These are phyloP conservation scores for Termitomyces sp. DNA, from an alignment of 768 basidiomycete species.

Conservation along the genomic window DNA sequence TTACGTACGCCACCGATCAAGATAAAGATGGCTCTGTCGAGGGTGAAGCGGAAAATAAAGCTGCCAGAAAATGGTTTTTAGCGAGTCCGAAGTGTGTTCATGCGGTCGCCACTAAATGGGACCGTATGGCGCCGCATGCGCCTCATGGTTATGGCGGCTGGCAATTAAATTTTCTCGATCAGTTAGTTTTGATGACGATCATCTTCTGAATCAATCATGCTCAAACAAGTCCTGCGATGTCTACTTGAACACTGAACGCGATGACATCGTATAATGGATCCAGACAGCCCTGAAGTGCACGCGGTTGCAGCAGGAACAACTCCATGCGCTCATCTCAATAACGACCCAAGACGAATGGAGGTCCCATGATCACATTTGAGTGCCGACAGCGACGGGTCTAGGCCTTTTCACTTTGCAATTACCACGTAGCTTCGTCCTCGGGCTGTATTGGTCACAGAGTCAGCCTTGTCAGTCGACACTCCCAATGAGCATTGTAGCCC, in stretches of 20 bases:
- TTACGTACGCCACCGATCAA: neutral
- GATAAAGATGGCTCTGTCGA: neutral
- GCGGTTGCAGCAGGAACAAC: too few species aligned
- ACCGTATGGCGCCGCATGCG: neutral
- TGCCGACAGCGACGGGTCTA: neutral
- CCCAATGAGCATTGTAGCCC: too few species aligned
- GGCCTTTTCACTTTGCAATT: slow-evolving; percentile 18
- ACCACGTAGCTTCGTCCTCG: slow-evolving; percentile 13
- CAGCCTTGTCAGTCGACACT: too few species aligned
- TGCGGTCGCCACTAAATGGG: neutral
- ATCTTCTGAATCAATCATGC: neutral
- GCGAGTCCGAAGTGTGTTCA: neutral
- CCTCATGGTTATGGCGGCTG: neutral
- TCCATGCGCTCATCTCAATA: neutral
- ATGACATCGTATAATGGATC: neutral
- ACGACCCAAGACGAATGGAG: neutral
- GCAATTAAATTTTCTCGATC: neutral
- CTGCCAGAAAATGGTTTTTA: neutral
- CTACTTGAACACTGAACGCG: too few species aligned
- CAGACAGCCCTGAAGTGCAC: neutral
- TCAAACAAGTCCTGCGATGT: neutral
- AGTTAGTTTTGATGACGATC: neutral
- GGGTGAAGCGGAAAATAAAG: neutral
- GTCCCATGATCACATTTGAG: neutral
- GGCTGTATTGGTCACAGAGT: too few species aligned